phyloP scores from a whole-genome alignment of 306 rosid genomes.

The Sophora flavescens region DNA sequence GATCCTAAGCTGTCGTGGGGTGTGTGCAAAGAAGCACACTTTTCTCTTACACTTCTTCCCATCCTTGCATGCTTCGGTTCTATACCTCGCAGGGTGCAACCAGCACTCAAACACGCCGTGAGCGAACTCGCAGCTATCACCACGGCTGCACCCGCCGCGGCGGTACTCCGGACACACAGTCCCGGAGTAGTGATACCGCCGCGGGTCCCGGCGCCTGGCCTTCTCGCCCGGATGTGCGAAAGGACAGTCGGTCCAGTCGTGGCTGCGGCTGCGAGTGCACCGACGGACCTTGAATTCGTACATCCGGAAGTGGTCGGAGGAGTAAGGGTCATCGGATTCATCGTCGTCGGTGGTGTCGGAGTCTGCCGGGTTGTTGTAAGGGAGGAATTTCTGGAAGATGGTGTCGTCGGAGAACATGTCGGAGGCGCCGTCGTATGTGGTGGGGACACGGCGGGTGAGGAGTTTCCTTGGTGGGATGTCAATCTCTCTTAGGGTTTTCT shows the following conservation, averaged over 20 bases:
- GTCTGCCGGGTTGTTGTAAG: conserved; percentile 56
- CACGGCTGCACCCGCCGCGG: conserved; percentile 77
- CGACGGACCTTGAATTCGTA: conserved; percentile 94
- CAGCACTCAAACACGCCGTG: conserved; percentile 96
- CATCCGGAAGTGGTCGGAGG: conserved; percentile 91
- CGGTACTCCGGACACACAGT: conserved; percentile 81
- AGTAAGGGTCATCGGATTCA: conserved; percentile 76
- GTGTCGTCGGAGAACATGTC: conserved; percentile 63
- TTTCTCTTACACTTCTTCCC: conserved; percentile 86
- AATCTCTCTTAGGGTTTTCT: conserved; percentile 51
- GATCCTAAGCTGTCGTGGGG: conserved; percentile 81
- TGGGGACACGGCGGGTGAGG: conserved; percentile 54
- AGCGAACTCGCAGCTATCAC: conserved; percentile 75
- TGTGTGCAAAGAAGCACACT: conserved; percentile 94
- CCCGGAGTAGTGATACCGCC: conserved; percentile 75
- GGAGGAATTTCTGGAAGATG: conserved; percentile 66
- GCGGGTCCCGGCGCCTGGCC: conserved; percentile 89
- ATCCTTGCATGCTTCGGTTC: conserved; percentile 97
- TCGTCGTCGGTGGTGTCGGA: conserved; percentile 27
- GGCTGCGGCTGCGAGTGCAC: conserved; percentile 93
- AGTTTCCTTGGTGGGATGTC: conserved; percentile 89
- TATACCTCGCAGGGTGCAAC: conserved; percentile 92
- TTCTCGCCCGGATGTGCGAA: conserved; percentile 91
- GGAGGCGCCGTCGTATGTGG: conserved; percentile 23
- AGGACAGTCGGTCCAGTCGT: conserved; percentile 98